Evolutionary conservation across 2,329 filamentous ascomycete species (phyloP), one percentile per base, ranked within the genome.

Genomic region (Ophiosphaerella narmari): DNA sequence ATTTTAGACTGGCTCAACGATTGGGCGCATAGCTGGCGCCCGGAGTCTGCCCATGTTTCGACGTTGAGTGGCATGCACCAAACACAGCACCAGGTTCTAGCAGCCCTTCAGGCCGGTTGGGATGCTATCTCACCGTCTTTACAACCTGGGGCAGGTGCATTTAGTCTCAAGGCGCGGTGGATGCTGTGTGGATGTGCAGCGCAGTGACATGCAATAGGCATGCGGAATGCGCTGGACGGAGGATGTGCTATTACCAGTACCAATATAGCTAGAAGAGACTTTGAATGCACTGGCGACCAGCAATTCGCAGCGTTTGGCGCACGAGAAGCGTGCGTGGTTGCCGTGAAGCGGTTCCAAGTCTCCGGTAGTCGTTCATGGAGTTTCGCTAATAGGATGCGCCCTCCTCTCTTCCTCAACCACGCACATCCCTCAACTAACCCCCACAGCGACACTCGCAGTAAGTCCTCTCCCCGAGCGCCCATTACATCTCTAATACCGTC

Each of bases 11-110:
- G 35, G 40, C 43, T 55, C 54, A 42, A 48, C 59, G 44, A 66
- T 67, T 66, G 66, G 69, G 62, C 60, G 60, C 62, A 62, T 64
- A 65, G 58, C 54, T 65, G 65, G 55, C 60, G 62, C 65, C 55
- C 63, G 54, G 61, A 59, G 49, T 51, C 59, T 59, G 62, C 54
- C 54, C 52, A 59, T 62, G 68, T 67, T 67, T 65, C 62, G 62
- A 62, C 54, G 48, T 62, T 56, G 46, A 61, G 45, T 54, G 59
- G 54, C 57, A 63, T 54, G 62, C 60, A 54, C 55, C 55, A 60
- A 55, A 60, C 41, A 55, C 48, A 57, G 50, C 48, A 45, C 34
- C 51, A 52, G 42, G 46, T 40, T 37, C 48, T 61, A 46, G 47
- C 43, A 43, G 46, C 55, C 52, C 50, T 29, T 11, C 26, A 29